Percentiles rank a stretch among this genome's conserved stretches.
These are phyloP conservation scores for Cordyceps cateniannulata DNA, from an alignment of 2,329 filamentous ascomycete species.

Conservation along the genomic window DNA sequence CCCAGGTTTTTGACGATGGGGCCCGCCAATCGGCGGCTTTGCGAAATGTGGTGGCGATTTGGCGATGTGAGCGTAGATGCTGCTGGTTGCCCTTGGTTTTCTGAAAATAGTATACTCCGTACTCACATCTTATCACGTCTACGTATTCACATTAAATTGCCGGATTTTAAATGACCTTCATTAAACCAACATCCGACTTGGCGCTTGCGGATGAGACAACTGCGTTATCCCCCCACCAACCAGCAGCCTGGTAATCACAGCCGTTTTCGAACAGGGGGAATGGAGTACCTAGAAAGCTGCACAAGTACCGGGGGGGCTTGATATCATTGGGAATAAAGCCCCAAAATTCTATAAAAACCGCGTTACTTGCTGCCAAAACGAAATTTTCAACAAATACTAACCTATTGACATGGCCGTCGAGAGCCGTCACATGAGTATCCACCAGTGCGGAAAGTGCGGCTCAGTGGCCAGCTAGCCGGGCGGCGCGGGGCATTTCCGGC, in stretches of 20 bases:
- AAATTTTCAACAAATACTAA: too few relatives aligned
- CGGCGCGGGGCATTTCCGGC: constrained; percentile 10
- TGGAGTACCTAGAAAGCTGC: too few relatives aligned
- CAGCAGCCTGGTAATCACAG: too few relatives aligned
- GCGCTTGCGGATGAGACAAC: not conserved
- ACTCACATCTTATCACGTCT: too few relatives aligned
- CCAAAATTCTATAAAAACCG: too few relatives aligned
- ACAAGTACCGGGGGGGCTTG: too few relatives aligned
- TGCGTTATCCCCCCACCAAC: constrained; percentile 5
- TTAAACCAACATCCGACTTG: not conserved
- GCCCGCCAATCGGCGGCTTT: constrained; percentile 3
- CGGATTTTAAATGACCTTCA: not conserved
- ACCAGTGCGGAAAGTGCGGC: constrained; percentile 8
- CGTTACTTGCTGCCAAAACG: too few relatives aligned
- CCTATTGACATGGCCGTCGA: not conserved
- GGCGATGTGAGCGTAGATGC: too few relatives aligned
- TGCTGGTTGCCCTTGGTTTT: not conserved
- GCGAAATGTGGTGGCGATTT: not conserved
- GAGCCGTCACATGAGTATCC: constrained; percentile 3
- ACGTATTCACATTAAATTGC: too few relatives aligned
- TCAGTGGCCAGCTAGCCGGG: not conserved
- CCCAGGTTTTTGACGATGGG: not conserved
- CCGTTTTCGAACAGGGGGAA: not conserved
- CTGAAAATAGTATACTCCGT: too few relatives aligned
- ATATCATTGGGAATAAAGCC: too few relatives aligned